Evolutionary conservation across 1,284 basidiomycete genomes (phyloP).

Genomic region (Ceratobasidium sp.): DNA sequence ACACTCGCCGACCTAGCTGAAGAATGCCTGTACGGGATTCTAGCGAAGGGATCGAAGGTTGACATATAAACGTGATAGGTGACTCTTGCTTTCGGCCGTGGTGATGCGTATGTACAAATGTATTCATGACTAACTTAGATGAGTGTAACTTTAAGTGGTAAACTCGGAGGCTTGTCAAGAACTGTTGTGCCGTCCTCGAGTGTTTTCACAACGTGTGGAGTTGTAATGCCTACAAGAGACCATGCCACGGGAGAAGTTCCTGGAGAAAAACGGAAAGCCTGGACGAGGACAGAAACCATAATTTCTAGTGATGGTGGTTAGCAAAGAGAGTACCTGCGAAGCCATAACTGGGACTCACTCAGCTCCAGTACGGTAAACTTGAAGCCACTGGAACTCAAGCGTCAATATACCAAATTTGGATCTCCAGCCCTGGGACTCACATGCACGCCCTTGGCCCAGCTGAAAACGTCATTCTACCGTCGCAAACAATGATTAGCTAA

Average conservation of each 20-base stretch:
- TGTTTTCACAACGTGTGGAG: neutral
- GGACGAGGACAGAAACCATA: neutral
- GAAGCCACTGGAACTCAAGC: neutral
- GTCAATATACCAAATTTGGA: neutral
- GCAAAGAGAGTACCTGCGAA: too few relatives aligned
- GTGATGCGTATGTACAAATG: too few relatives aligned
- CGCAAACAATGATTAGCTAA: neutral
- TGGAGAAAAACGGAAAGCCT: neutral
- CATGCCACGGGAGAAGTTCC: neutral
- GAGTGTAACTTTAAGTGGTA: neutral
- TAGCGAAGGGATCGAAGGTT: too few relatives aligned
- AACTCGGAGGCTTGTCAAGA: neutral
- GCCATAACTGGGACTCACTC: too few relatives aligned
- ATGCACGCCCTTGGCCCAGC: constrained; percentile 7
- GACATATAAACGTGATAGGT: too few relatives aligned
- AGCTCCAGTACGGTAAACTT: neutral
- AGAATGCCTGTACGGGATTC: too few relatives aligned
- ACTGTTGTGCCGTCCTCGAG: neutral
- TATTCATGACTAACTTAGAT: neutral
- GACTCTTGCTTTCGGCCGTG: too few relatives aligned
- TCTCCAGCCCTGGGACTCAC: neutral
- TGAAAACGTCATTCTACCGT: neutral
- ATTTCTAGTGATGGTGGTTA: too few relatives aligned
- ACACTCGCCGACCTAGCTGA: too few relatives aligned
- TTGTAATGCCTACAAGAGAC: neutral